Evolutionary conservation across 768 basidiomycete species (phyloP).

Genomic region (Gloeopeniophorella convolvens): DNA sequence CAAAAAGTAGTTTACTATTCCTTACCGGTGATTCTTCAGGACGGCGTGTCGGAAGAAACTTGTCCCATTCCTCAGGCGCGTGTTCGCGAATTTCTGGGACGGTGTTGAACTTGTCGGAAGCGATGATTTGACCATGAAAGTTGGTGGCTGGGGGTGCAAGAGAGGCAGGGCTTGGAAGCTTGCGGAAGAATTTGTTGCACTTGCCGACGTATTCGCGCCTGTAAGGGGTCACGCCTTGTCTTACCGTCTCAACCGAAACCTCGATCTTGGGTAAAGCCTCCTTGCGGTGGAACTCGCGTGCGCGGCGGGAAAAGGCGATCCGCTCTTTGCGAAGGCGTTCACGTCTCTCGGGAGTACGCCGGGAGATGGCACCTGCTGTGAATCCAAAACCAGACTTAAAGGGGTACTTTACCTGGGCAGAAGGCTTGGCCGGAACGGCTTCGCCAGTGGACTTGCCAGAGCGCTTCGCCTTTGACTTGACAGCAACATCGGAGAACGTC

Average conservation of each 20-base stretch:
- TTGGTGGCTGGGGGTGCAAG: conserved; percentile 11
- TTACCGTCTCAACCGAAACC: background rate
- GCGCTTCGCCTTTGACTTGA: background rate
- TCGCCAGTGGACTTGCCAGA: background rate
- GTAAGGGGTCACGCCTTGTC: background rate
- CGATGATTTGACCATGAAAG: conserved; percentile 1
- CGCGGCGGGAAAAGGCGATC: conserved; percentile 11
- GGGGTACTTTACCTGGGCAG: background rate
- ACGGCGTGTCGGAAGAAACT: conserved; percentile 2
- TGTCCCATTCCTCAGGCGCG: conserved; percentile 6
- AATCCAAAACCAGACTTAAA: conserved; percentile 14
- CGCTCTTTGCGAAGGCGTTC: conserved; percentile 11
- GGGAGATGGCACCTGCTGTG: background rate
- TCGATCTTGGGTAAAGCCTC: background rate
- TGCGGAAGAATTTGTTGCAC: background rate
- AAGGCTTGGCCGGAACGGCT: background rate
- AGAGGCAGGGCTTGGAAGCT: conserved; percentile 1
- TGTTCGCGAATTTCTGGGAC: conserved; percentile 5
- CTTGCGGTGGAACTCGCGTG: background rate
- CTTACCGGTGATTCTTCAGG: background rate
- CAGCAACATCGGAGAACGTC: too few species aligned
- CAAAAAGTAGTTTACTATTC: conserved; percentile 1
- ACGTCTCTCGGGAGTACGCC: conserved; percentile 4
- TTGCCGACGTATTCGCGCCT: conserved; percentile 4
- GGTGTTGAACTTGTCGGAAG: background rate